Base-by-base conservation (phyloP, 2,329 filamentous ascomycete species). In the Didymella keratinophila region DNA sequence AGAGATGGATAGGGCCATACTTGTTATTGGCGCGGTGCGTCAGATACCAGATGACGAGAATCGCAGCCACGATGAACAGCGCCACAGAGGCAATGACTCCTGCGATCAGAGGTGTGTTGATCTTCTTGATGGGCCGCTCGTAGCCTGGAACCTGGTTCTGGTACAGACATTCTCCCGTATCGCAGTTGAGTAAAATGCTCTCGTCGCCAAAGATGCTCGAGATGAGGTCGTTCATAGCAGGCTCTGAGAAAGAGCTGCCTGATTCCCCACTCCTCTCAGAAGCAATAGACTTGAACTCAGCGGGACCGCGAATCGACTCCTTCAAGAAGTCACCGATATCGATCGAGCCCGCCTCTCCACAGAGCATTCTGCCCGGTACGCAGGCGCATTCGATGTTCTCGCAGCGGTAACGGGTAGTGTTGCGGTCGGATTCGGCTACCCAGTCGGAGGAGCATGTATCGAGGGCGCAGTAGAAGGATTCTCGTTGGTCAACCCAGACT, bases 61-160 rank as follows among this genome's bases (percentile, higher is more conserved):
- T 91, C 49, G 94, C 86, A 1, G 87, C 91, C n/a, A 96, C 92
- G 12, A 99, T 83, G 71, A 97, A 97, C 0, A 99, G 82, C 0
- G 90, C 90, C 70, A 88, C 91, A 7, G 87, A 89, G 23, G 93
- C 93, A 70, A 99, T 98, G 45, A 97, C 91, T 14, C 91, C 90
- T 11, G 96, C 94, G 67, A 99, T 99, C 47, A 99, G 83, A 3
- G 94, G 95, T 0, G 94, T 98, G 76, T 99, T 99, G 79, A 99
- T 98, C 74, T 89, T 89, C 80, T 97, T 97, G 60, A 97, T 85
- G 0, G 94, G 93, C 20, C 90, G 86, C 66, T 90, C 84, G 72
- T 96, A 99, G 18, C 96, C 95, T 16, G 95, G 95, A 7, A 98
- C 89, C 70, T 98, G 91, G 6, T 93, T 97, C 74, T 90, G 87